A percentile compares a stretch with the other conserved stretches of the same genome.
phyloP scores from a whole-genome alignment of 352 stramenopile species.

The Phytophthora litchii region DNA sequence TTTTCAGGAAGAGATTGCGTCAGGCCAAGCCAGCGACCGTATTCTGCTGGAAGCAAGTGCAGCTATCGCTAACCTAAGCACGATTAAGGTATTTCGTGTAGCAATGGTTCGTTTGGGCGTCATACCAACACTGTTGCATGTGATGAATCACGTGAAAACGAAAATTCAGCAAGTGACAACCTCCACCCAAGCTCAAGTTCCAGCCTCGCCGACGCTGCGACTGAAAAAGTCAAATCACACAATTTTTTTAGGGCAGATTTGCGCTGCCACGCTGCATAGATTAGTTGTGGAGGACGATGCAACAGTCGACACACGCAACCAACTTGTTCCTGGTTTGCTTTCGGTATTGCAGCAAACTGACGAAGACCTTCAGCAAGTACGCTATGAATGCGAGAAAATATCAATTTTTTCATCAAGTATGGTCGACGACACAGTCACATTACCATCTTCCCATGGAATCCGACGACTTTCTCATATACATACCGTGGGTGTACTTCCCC shows the following conservation, averaged over 20 bases:
- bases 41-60: slow-evolving; percentile 64
- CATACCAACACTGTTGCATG: slow-evolving; percentile 53
- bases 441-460: slow-evolving; percentile 4
- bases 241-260: slow-evolving; percentile 48
- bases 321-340: slow-evolving; percentile 63
- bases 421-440: slow-evolving; percentile 9
- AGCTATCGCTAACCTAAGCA: slow-evolving; percentile 77
- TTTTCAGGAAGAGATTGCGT: slow-evolving; percentile 63
- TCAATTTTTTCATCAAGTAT: slow-evolving; percentile 43
- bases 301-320: slow-evolving; percentile 34
- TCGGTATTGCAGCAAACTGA: slow-evolving; percentile 60
- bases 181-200: neutral
- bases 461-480: slow-evolving; percentile 18
- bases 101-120: slow-evolving; percentile 63
- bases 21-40: slow-evolving; percentile 36
- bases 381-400: slow-evolving; percentile 35
- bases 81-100: slow-evolving; percentile 55
- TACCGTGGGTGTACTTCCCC: neutral
- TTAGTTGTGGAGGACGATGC: slow-evolving; percentile 67
- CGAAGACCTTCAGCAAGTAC: slow-evolving; percentile 71
- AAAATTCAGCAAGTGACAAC: slow-evolving; percentile 10
- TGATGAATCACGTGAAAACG: slow-evolving; percentile 33
- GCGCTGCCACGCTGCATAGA: slow-evolving; percentile 71
- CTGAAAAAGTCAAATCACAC: slow-evolving; percentile 9
- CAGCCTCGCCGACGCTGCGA: neutral